phyloP scores from a whole-genome alignment of 495 filamentous ascomycete genomes.

The Haplographium delicatum region DNA sequence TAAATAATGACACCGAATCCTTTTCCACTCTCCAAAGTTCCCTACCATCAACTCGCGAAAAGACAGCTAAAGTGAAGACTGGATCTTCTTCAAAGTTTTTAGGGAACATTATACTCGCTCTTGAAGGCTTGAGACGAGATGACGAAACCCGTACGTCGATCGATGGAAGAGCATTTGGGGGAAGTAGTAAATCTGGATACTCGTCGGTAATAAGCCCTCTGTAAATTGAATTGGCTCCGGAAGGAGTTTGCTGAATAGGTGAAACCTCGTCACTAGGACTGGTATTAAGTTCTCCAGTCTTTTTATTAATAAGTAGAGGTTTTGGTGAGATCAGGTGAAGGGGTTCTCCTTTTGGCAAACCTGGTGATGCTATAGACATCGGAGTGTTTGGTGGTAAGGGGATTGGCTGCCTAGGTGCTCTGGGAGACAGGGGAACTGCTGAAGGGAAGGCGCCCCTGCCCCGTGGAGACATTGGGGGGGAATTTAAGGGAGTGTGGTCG shows the following conservation, averaged over 20 bases:
- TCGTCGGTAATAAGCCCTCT: conserved; percentile 72
- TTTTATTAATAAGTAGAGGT: conserved; percentile 35
- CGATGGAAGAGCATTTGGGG: conserved; percentile 86
- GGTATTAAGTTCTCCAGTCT: conserved; percentile 17
- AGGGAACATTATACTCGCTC: conserved; percentile 70
- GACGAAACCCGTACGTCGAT: conserved; percentile 84
- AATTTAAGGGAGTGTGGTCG: conserved; percentile 37
- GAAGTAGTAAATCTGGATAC: conserved; percentile 74
- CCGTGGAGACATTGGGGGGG: conserved; percentile 65
- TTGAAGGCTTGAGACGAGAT: conserved; percentile 85
- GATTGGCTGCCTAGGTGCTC: conserved; percentile 60
- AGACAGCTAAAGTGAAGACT: conserved; percentile 86
- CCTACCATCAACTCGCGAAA: conserved; percentile 66
- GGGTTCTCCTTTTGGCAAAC: conserved; percentile 26
- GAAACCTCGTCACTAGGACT: conserved; percentile 9
- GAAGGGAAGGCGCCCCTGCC: conserved; percentile 44
- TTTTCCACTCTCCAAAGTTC: conserved; percentile 96
- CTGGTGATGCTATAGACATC: conserved; percentile 49
- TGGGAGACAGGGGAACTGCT: conserved; percentile 61
- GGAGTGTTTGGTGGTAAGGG: conserved; percentile 59
- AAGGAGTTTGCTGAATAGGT: conserved; percentile 6
- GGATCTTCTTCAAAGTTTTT: conserved; percentile 79
- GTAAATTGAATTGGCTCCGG: conserved; percentile 39
- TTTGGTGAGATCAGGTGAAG: conserved; percentile 33
- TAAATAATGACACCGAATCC: conserved; percentile 71